Evolutionary conservation across 768 basidiomycete species (phyloP).

Genomic region (Boletus pseudopeckii): DNA sequence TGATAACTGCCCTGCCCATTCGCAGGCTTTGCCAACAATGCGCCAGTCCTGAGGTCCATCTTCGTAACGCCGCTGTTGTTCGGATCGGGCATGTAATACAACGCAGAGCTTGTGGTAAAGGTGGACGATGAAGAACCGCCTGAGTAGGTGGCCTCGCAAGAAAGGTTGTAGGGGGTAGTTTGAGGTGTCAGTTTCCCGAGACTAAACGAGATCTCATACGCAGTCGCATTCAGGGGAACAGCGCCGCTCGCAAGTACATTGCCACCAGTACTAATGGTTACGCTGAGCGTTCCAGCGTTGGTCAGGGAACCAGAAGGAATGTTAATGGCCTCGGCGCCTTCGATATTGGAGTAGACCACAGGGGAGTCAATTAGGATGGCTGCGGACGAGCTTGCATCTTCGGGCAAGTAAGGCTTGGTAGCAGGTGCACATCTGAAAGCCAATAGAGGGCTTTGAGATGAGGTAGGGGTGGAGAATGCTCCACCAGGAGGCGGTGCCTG

Average conservation of each 20-base stretch:
- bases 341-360: conserved; percentile 43
- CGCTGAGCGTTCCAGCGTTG: conserved; percentile 31
- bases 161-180: conserved; percentile 25
- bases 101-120: conserved; percentile 40
- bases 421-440: conserved; percentile 58
- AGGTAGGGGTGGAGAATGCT: conserved; percentile 39
- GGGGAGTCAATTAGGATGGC: conserved; percentile 53
- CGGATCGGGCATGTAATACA: conserved; percentile 49
- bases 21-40: conserved; percentile 47
- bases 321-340: conserved; percentile 42
- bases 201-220: conserved; percentile 46
- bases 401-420: conserved; percentile 54
- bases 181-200: conserved; percentile 44
- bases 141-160: conserved; percentile 27
- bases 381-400: conserved; percentile 42
- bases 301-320: conserved; percentile 29
- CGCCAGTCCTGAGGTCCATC: conserved; percentile 58
- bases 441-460: conserved; percentile 42
- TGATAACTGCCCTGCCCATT: conserved; percentile 46
- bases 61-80: conserved; percentile 51
- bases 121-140: conserved; percentile 30
- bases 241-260: conserved; percentile 40
- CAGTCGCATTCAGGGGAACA: conserved; percentile 52
- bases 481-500: conserved; percentile 47
- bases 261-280: conserved; percentile 45